Evolutionary conservation across 1,284 basidiomycete species (phyloP).

Genomic region (Cryptococcus hybrid): DNA sequence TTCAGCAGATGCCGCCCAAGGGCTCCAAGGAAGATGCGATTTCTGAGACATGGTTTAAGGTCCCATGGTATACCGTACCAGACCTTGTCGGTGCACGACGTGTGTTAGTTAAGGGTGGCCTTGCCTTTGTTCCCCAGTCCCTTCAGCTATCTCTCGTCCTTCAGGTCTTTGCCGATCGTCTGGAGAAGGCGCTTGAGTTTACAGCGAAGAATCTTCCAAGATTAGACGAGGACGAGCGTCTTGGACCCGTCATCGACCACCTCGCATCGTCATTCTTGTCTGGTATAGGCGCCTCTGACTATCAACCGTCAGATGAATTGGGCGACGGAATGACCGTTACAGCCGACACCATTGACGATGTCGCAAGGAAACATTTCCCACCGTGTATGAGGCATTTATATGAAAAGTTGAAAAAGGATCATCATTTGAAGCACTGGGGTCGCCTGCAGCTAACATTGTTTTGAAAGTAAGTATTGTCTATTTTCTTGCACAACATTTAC

Average conservation of each 20-base stretch:
- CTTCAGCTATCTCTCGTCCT: slow-evolving; percentile 86
- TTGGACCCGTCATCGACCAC: slow-evolving; percentile 88
- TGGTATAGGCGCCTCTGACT: slow-evolving; percentile 61
- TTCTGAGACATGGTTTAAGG: slow-evolving; percentile 53
- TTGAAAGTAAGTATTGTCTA: slow-evolving; percentile 67
- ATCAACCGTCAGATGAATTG: slow-evolving; percentile 44
- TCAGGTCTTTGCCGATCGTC: slow-evolving; percentile 75
- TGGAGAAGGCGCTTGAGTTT: slow-evolving; percentile 79
- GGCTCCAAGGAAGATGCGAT: slow-evolving; percentile 36
- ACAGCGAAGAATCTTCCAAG: slow-evolving; percentile 87
- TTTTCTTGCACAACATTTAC: not conserved
- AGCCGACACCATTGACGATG: slow-evolving; percentile 89
- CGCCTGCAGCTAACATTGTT: slow-evolving; percentile 91
- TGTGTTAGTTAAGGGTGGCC: slow-evolving; percentile 76
- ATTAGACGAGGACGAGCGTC: slow-evolving; percentile 92
- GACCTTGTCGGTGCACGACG: slow-evolving; percentile 85
- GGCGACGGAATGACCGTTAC: slow-evolving; percentile 62
- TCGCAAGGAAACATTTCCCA: slow-evolving; percentile 88
- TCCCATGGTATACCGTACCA: slow-evolving; percentile 85
- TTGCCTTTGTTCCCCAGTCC: slow-evolving; percentile 82
- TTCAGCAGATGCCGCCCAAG: slow-evolving; percentile 37
- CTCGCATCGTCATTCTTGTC: slow-evolving; percentile 92
- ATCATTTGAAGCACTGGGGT: slow-evolving; percentile 90
- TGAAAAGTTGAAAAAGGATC: slow-evolving; percentile 69
- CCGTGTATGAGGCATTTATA: slow-evolving; percentile 94